Evolutionary conservation across 305 asterid genomes (phyloP).

Genomic region (Andrographis paniculata): DNA sequence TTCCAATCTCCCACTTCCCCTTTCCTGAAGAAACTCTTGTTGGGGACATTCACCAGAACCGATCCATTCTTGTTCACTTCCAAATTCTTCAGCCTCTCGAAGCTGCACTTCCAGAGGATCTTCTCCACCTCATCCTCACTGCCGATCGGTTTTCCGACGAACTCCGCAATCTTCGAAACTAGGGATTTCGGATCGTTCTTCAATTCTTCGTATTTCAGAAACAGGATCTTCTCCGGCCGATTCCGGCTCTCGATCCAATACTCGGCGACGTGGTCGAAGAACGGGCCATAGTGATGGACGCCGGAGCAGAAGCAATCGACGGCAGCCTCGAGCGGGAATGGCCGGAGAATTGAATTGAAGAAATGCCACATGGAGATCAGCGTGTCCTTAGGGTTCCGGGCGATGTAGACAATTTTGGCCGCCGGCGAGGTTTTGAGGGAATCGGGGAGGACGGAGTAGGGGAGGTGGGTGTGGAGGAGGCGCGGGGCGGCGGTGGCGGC

Average conservation of each 20-base stretch:
- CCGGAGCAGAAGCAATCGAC: slow-evolving; percentile 45
- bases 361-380: slow-evolving; percentile 43
- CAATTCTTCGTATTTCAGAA: slow-evolving; percentile 41
- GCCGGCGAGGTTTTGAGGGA: slow-evolving; percentile 20
- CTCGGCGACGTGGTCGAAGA: slow-evolving; percentile 35
- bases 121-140: slow-evolving; percentile 25
- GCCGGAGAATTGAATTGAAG: slow-evolving; percentile 37
- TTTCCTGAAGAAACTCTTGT: slow-evolving; percentile 34
- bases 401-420: slow-evolving; percentile 41
- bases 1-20: slow-evolving; percentile 59
- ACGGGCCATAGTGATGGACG: slow-evolving; percentile 38
- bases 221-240: slow-evolving; percentile 38
- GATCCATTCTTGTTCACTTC: slow-evolving; percentile 41
- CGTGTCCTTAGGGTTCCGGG: slow-evolving; percentile 52
- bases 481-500: slow-evolving; percentile 28
- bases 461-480: slow-evolving; percentile 46
- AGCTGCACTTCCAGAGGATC: slow-evolving; percentile 35
- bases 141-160: slow-evolving; percentile 34
- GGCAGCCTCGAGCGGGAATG: slow-evolving; percentile 32
- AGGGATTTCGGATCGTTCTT: slow-evolving; percentile 27
- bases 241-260: slow-evolving; percentile 36
- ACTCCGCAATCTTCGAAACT: slow-evolving; percentile 31
- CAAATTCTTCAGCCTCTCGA: slow-evolving; percentile 39
- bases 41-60: slow-evolving; percentile 24
- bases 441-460: slow-evolving; percentile 31